Conservation (phyloP, 148 eudicot genomes). For the Bassia scoparia region DNA sequence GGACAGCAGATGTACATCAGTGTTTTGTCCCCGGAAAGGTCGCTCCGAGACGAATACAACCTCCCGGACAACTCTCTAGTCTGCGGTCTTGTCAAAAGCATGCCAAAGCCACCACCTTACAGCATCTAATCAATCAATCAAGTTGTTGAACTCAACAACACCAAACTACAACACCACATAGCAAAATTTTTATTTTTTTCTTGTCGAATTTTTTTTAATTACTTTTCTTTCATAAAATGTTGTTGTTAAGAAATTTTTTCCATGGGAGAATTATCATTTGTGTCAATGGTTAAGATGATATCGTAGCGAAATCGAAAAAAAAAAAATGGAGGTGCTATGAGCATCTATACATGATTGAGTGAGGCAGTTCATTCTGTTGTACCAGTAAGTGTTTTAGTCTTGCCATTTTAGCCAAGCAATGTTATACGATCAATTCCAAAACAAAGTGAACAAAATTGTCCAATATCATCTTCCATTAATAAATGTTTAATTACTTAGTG, state of each 20-base stretch:
- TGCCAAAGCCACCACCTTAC: conserved; percentile 43
- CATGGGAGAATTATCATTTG: conserved; percentile 14
- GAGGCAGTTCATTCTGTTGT: conserved; percentile 29
- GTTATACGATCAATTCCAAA: conserved; percentile 15
- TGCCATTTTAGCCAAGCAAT: conserved; percentile 21
- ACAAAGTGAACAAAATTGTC: conserved; percentile 3
- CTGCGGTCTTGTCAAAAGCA: conserved; percentile 44
- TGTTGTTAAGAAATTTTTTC: not conserved
- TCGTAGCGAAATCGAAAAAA: conserved; percentile 10
- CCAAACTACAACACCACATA: conserved; percentile 2
- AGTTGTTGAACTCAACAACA: not conserved
- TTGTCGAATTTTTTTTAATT: not conserved
- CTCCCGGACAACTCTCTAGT: conserved; percentile 25
- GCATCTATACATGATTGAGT: conserved; percentile 13
- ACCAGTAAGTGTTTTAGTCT: conserved; percentile 20
- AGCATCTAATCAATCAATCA: conserved; percentile 2
- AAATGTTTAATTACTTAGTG: conserved; percentile 12
- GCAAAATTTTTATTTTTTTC: not conserved
- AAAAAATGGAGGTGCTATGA: conserved; percentile 12
- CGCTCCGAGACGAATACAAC: conserved; percentile 48
- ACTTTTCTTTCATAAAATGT: not conserved
- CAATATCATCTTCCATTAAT: conserved; percentile 10
- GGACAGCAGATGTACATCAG: conserved; percentile 54
- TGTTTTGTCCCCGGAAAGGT: conserved; percentile 35
- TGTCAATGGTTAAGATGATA: conserved; percentile 15